Conservation (phyloP, 495 filamentous ascomycete species). For the Astrocystis sublimbata region DNA sequence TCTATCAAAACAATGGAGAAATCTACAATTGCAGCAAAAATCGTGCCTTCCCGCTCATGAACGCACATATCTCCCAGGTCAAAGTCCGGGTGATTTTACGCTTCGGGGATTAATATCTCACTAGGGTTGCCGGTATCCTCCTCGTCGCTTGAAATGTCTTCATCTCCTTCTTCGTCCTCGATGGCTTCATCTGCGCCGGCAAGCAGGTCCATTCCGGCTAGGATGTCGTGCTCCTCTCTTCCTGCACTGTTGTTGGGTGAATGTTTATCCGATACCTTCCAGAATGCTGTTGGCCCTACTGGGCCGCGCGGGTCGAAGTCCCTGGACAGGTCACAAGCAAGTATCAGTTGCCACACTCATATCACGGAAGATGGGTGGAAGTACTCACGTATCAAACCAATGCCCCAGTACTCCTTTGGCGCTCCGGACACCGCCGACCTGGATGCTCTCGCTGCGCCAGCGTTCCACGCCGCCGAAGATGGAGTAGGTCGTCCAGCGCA, state of each 20-base stretch:
- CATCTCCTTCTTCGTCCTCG: neutral
- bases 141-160: neutral
- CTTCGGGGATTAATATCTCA: too few species aligned
- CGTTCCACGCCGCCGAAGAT: constrained; percentile 61
- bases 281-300: constrained; percentile 65
- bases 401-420: constrained; percentile 61
- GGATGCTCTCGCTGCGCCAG: constrained; percentile 67
- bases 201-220: neutral
- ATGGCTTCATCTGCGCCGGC: neutral
- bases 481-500: constrained; percentile 66
- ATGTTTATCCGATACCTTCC: constrained; percentile 58
- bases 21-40: too few species aligned
- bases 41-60: too few species aligned
- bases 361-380: neutral
- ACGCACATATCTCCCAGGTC: neutral
- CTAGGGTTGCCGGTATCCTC: neutral
- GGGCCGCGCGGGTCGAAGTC: constrained; percentile 61
- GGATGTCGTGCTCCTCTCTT: neutral
- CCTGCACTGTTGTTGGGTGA: neutral
- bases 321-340: constrained; percentile 34
- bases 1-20: too few species aligned
- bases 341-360: too few species aligned
- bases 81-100: neutral
- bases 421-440: constrained; percentile 60
- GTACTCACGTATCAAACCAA: constrained; percentile 65